A percentile compares a stretch with the other conserved stretches of the same genome.
Conservation (phyloP, 495 filamentous ascomycete genomes). For the Trichoderma orchidacearum region DNA sequence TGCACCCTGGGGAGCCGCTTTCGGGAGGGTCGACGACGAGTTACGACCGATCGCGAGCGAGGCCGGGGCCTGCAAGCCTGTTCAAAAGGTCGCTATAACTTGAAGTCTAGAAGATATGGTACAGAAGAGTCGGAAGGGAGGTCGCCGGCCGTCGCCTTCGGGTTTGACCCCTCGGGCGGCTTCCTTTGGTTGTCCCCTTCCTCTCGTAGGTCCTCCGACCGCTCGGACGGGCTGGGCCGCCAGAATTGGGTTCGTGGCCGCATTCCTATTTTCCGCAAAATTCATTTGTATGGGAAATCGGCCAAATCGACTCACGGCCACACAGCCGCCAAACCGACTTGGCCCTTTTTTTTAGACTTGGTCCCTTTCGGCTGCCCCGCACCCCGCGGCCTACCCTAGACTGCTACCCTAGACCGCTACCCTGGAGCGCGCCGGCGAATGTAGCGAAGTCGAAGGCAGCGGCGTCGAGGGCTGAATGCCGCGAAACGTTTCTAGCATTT, state of each 20-base stretch:
- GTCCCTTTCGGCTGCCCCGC: too few relatives aligned
- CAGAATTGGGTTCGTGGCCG: neutral
- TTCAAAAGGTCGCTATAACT: neutral
- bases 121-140: too few relatives aligned
- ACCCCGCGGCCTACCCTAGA: too few relatives aligned
- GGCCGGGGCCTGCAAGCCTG: neutral
- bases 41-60: neutral
- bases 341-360: neutral
- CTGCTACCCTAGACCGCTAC: neutral
- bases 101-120: neutral
- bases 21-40: conserved; percentile 4
- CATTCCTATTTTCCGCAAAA: conserved; percentile 4
- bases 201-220: conserved; percentile 7
- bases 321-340: neutral
- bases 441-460: too few relatives aligned
- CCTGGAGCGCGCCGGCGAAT: too few relatives aligned
- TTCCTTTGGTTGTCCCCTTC: conserved; percentile 3
- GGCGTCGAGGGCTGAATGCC: too few relatives aligned
- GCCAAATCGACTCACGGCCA: conserved; percentile 8
- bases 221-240: neutral
- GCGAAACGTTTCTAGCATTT: too few relatives aligned
- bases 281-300: conserved; percentile 3
- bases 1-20: conserved; percentile 1
- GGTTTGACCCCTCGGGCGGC: neutral
- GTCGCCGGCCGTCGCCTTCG: neutral